Base-by-base conservation (phyloP, 2,329 filamentous ascomycete genomes). In the Colletotrichum shisoi region DNA sequence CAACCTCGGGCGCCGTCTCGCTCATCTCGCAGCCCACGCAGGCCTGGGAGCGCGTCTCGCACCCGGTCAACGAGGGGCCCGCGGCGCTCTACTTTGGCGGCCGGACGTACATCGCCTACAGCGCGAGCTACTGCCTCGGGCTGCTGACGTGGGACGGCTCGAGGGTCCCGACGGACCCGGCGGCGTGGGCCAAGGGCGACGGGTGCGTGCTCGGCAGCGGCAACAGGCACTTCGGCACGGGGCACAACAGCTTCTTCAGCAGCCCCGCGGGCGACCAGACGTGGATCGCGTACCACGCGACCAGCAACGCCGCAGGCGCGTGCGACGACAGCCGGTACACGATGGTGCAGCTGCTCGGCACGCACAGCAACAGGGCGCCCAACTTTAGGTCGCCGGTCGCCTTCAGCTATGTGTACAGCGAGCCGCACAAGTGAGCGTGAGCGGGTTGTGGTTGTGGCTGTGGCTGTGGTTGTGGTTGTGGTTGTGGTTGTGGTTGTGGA, bases 231-330 rank as follows among this genome's bases (percentile, higher is more conserved):
- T 87, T 83, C 51, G 85, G 85, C 6, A 83, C 84, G 0, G 85
- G 84, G 0, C 84, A 87, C 66, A 87, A 87, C 68, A 84, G 83
- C 2, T 87, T 88, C 78, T 87, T 88, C 75, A 76, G 74, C 40
- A 86, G 83, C 64, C 85, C 85, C 0, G 83, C 87, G 68, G 83
- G 79, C 1, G 80, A 76, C 0, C 79, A 87, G 74, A 83, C 80
- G 7, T 87, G 82, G 82, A 85, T 84, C 53, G 81, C 84, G 0
- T 87, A 84, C 72, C 84, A 87, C 70, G 85, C 85, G 0, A 86
- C 84, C 0, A 75, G 78, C 1, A 82, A 80, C 60, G 75, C 76
- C 4, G 75, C 74, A 0, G 85, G 85, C 1, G 79, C 81, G 2
- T 87, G 85, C 62, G 84, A 86, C 67, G 79, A 82, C 2, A 83